Percentiles rank a stretch among this genome's conserved stretches.
These are phyloP conservation scores for Cutaneotrichosporon sp. DNA, from an alignment of 1,284 basidiomycete genomes.

Conservation along the genomic window DNA sequence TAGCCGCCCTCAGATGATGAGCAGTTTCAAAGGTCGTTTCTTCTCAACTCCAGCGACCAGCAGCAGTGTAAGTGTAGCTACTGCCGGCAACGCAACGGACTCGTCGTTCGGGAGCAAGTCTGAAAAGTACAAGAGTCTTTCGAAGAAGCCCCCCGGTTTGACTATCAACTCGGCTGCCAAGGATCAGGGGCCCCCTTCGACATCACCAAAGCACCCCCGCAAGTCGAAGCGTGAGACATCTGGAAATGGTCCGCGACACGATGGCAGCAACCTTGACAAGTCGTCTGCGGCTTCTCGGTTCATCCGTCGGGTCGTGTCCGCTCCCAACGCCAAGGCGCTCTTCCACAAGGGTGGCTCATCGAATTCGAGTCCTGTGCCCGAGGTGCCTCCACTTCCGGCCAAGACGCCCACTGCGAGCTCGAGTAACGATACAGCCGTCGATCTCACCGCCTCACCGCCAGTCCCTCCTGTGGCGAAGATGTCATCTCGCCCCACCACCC, in stretches of 20 bases:
- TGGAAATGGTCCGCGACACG: not conserved
- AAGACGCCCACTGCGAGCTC: slow-evolving; percentile 7
- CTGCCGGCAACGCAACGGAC: not conserved
- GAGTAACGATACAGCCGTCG: slow-evolving; percentile 5
- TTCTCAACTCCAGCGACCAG: slow-evolving; percentile 31
- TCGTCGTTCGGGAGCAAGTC: slow-evolving; percentile 6
- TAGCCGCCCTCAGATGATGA: slow-evolving; percentile 16
- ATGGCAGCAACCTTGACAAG: slow-evolving; percentile 7
- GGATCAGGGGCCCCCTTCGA: not conserved
- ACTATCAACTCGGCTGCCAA: not conserved
- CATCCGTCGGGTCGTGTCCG: slow-evolving; percentile 89
- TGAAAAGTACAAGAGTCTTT: slow-evolving; percentile 27
- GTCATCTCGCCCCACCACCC: slow-evolving; percentile 51
- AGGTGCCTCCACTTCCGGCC: slow-evolving; percentile 35
- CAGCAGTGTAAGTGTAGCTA: slow-evolving; percentile 6
- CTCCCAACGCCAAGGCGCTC: slow-evolving; percentile 89
- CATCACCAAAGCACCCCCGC: slow-evolving; percentile 3
- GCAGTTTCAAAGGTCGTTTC: slow-evolving; percentile 40
- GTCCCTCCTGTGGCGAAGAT: slow-evolving; percentile 1
- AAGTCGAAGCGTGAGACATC: not conserved
- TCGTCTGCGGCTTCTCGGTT: slow-evolving; percentile 63
- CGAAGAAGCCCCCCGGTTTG: slow-evolving; percentile 5
- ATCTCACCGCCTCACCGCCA: slow-evolving; percentile 24
- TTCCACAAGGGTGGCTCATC: slow-evolving; percentile 51
- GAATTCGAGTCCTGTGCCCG: slow-evolving; percentile 20